Percentiles rank a stretch among this genome's conserved stretches.
These are phyloP conservation scores for Coleophoma crateriformis DNA, from an alignment of 2,329 filamentous ascomycete species.

Conservation along the genomic window DNA sequence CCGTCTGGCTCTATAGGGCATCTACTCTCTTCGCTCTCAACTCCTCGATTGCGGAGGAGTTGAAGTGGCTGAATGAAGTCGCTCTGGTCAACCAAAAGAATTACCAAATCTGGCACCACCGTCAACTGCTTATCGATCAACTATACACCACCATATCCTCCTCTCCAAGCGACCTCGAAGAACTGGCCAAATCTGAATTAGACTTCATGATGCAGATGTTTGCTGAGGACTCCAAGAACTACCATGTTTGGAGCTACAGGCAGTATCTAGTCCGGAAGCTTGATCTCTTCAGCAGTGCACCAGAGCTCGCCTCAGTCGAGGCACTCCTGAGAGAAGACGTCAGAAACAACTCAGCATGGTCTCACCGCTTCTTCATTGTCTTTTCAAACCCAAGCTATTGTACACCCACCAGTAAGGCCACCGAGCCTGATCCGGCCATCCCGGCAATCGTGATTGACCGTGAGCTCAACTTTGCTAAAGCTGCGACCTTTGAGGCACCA, in stretches of 20 bases:
- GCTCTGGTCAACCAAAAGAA: slow-evolving; percentile 88
- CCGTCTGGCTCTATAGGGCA: slow-evolving; percentile 94
- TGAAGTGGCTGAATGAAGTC: slow-evolving; percentile 80
- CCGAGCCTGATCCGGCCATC: slow-evolving; percentile 48
- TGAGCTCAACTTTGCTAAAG: slow-evolving; percentile 70
- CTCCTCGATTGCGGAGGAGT: slow-evolving; percentile 42
- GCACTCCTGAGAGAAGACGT: slow-evolving; percentile 72
- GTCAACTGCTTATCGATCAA: slow-evolving; percentile 58
- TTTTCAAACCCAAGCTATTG: slow-evolving; percentile 57
- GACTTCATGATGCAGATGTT: slow-evolving; percentile 79
- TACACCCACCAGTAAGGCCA: slow-evolving; percentile 42
- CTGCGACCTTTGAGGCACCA: slow-evolving; percentile 71
- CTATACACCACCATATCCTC: slow-evolving; percentile 54
- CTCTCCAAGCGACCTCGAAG: slow-evolving; percentile 47
- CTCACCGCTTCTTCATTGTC: slow-evolving; percentile 90
- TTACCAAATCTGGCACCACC: slow-evolving; percentile 93
- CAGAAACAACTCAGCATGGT: slow-evolving; percentile 96
- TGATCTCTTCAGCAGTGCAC: slow-evolving; percentile 54
- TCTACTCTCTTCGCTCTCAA: slow-evolving; percentile 63
- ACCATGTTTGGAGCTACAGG: slow-evolving; percentile 96
- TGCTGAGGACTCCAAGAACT: slow-evolving; percentile 86
- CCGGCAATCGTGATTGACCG: slow-evolving; percentile 61
- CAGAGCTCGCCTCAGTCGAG: slow-evolving; percentile 68
- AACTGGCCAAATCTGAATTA: slow-evolving; percentile 60
- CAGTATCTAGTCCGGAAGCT: slow-evolving; percentile 63